phyloP scores from a whole-genome alignment of 257 asterid genomes.

The Fraxinus cuspidata region DNA sequence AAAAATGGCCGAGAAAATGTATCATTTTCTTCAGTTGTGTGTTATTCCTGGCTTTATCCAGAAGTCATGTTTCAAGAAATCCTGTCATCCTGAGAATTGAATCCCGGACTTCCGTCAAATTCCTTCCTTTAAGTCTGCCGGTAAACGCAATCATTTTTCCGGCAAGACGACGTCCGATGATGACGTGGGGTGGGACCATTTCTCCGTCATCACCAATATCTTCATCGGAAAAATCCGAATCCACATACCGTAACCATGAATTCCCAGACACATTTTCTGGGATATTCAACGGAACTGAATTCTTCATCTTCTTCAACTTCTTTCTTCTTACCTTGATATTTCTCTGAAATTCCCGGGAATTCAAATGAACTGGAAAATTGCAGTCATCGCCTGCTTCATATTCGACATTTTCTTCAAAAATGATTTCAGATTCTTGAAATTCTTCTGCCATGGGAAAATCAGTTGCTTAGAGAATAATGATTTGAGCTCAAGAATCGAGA shows the following conservation, averaged over 20 bases:
- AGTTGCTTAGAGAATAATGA: neutral
- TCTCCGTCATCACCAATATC: constrained; percentile 36
- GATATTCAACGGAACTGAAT: constrained; percentile 52
- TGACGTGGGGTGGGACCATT: constrained; percentile 80
- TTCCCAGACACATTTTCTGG: constrained; percentile 41
- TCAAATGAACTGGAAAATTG: neutral
- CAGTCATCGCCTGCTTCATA: constrained; percentile 15
- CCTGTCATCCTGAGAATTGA: neutral
- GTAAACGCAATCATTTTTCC: constrained; percentile 71
- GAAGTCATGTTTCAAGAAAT: neutral
- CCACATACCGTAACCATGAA: constrained; percentile 38
- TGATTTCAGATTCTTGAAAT: constrained; percentile 65
- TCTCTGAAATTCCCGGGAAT: neutral
- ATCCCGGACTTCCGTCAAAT: neutral
- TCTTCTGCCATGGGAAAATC: constrained; percentile 58
- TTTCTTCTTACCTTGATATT: constrained; percentile 25
- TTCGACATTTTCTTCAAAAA: constrained; percentile 40
- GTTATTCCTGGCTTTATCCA: neutral
- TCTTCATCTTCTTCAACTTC: constrained; percentile 34
- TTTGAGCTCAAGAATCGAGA: constrained; percentile 15
- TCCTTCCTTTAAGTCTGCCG: constrained; percentile 10
- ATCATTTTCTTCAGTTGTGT: too few species aligned
- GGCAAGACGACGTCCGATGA: constrained; percentile 62
- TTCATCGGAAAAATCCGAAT: constrained; percentile 28
- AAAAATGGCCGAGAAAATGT: too few species aligned